Evolutionary conservation across 495 filamentous ascomycete genomes (phyloP), one percentile per base, ranked within the genome.

Genomic region (Aspergillus diversus): DNA sequence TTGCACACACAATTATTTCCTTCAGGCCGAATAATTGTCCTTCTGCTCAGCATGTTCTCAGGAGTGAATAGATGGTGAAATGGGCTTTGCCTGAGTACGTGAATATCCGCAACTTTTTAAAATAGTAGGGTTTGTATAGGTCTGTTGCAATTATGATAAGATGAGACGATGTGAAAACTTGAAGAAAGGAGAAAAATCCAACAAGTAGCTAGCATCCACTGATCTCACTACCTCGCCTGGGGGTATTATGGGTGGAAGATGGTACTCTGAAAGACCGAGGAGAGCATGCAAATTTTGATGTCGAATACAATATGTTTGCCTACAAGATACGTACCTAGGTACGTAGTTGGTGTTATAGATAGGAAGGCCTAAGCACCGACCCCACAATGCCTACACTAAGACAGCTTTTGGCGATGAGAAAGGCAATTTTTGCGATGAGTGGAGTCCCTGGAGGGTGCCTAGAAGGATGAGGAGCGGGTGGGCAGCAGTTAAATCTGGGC

Each of bases 51-150:
- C 60, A 76, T 34, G 60, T 78, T 32, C 59, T 79, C 13, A 60
- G 68, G n/a, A 73, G 43, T 21, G 82, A 67, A 68, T 75, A 66
- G 83, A 84, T 71, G 70, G 63, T 63, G 1, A 66, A 61, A 47
- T 72, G 72, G 70, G 70, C 66, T 59, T 51, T 69, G 37, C 70
- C 70, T 43, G 66, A 74, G 51, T 72, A 72, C 63, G 61, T 61
- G 15, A 70, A 72, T 60, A 69, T 72, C 43, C 47, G 56, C 21
- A 27, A 27, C 21, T 2, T n/a, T n/a, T n/a, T n/a, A n/a, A n/a
- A n/a, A n/a, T n/a, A n/a, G n/a, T n/a, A n/a, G n/a, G n/a, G n/a
- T n/a, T n/a, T n/a, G n/a, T n/a, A n/a, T n/a, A n/a, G n/a, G n/a
- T n/a, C 21, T 27, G 21, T 27, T 27, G 21, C 21, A 27, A 27